A percentile compares a stretch with the other conserved stretches of the same genome.
phyloP scores from a whole-genome alignment of 73 alveolate species.

The Paramecium octaurelia region DNA sequence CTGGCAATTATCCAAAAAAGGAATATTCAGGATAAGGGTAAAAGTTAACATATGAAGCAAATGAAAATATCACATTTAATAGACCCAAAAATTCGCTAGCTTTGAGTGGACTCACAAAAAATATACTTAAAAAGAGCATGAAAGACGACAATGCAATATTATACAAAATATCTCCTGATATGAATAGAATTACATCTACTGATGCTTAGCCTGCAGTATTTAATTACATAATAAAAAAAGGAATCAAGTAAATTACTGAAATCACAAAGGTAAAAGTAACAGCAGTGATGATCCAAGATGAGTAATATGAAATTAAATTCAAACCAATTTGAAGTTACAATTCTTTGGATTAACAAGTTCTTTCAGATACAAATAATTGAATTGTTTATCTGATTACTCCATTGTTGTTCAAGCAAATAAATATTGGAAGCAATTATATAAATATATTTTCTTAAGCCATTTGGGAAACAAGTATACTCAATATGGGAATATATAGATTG shows the following conservation, averaged over 20 bases:
- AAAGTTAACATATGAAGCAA: background rate
- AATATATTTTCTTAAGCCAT: background rate
- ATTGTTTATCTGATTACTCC: background rate
- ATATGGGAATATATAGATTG: background rate
- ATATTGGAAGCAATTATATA: background rate
- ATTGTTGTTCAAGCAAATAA: background rate
- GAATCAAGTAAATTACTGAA: background rate
- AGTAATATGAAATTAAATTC: background rate
- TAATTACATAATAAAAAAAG: background rate
- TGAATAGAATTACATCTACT: background rate
- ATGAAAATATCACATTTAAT: background rate
- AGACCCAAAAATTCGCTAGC: background rate
- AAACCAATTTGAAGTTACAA: background rate
- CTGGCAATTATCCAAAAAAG: background rate
- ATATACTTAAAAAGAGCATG: background rate
- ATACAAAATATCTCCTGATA: background rate
- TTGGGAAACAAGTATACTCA: background rate
- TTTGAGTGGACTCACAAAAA: background rate
- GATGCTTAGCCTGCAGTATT: background rate
- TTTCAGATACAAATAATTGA: constrained; percentile 41
- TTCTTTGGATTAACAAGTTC: constrained; percentile 45
- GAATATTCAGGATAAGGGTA: background rate
- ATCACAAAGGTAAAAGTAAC: background rate
- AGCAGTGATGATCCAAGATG: background rate
- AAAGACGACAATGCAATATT: background rate